phyloP scores from a whole-genome alignment of 768 basidiomycete genomes.

The Plicaturopsis crispa region DNA sequence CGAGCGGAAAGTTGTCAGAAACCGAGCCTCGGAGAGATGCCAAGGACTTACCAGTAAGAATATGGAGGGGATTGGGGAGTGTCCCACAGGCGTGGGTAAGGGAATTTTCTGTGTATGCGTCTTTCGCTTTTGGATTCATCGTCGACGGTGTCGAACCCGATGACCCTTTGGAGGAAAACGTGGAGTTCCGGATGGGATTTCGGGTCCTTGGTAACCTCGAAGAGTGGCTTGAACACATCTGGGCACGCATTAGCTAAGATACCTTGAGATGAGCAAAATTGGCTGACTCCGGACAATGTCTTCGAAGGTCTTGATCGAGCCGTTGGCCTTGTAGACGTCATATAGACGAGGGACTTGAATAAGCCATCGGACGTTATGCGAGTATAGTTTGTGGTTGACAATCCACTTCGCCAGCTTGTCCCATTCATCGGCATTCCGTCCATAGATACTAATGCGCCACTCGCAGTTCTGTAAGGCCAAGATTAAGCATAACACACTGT shows the following conservation, averaged over 20 bases:
- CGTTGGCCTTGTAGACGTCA: conserved; percentile 89
- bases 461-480: conserved; percentile 69
- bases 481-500: neutral
- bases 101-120: conserved; percentile 89
- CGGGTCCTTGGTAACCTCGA: conserved; percentile 94
- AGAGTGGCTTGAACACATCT: conserved; percentile 93
- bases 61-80: conserved; percentile 87
- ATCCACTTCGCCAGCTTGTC: conserved; percentile 99
- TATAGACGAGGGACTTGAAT: conserved; percentile 94
- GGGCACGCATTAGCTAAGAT: neutral
- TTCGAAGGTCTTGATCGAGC: conserved; percentile 78
- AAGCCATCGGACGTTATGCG: conserved; percentile 97
- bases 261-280: neutral
- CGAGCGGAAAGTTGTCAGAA: conserved; percentile 4
- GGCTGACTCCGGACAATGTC: conserved; percentile 83
- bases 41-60: conserved; percentile 74
- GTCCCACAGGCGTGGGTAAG: conserved; percentile 87
- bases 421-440: conserved; percentile 80
- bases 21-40: neutral
- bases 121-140: conserved; percentile 95
- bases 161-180: conserved; percentile 87
- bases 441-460: conserved; percentile 96
- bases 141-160: conserved; percentile 98
- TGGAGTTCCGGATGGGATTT: conserved; percentile 88
- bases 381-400: conserved; percentile 84